Percentiles rank a stretch among this genome's conserved stretches.
Evolutionary conservation across 208 protist genomes (phyloP).

Genomic region (Spongospora subterranea): DNA sequence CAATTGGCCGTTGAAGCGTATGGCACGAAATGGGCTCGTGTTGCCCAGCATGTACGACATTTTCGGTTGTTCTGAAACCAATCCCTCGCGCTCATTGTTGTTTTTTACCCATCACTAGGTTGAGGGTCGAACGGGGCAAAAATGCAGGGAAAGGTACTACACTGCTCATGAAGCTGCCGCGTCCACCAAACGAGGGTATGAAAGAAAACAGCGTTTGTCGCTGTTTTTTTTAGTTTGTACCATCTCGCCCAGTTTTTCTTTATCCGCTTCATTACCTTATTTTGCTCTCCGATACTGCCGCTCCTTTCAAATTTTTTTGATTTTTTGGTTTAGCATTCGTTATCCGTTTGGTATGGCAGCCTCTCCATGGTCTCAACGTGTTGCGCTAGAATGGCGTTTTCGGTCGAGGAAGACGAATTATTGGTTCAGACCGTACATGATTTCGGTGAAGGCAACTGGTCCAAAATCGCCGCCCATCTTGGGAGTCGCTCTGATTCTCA

Average conservation of each 20-base stretch:
- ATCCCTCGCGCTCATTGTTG: no score
- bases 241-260: no score
- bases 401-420: not conserved
- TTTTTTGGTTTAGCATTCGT: no score
- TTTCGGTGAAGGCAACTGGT: slow-evolving; percentile 45
- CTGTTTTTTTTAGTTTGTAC: no score
- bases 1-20: slow-evolving; percentile 9
- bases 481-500: slow-evolving; percentile 13
- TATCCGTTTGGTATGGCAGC: not conserved
- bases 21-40: slow-evolving; percentile 19
- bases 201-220: no score
- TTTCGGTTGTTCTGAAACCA: no score
- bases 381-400: not conserved
- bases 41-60: slow-evolving; percentile 51
- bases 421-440: not conserved
- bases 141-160: slow-evolving; percentile 9
- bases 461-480: slow-evolving; percentile 21
- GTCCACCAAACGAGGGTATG: no score
- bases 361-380: not conserved
- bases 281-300: no score
- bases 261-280: no score
- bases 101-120: no score
- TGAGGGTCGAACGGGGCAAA: not conserved
- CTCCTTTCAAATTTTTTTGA: no score
- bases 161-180: not conserved